Evolutionary conservation across 495 filamentous ascomycete genomes (phyloP).

Genomic region (Terfezia boudieri): DNA sequence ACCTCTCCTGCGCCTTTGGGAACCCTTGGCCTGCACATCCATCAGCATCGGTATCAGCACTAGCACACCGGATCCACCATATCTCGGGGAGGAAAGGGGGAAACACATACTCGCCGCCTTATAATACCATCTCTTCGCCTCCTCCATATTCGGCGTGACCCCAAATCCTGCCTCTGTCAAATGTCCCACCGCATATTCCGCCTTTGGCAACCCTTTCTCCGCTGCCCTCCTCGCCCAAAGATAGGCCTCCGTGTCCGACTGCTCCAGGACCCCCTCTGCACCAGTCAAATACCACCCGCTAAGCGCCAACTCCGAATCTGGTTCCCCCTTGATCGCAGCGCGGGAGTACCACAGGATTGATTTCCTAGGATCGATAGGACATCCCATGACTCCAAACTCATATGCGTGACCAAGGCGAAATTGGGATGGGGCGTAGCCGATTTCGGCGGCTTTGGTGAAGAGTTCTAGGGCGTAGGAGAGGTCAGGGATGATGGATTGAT

Average conservation of each 20-base stretch:
- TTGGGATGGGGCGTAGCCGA: constrained; percentile 90
- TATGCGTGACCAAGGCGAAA: constrained; percentile 70
- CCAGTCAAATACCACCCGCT: constrained; percentile 95
- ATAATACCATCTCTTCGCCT: constrained; percentile 97
- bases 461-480: constrained; percentile 53
- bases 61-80: not conserved
- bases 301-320: constrained; percentile 78
- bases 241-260: constrained; percentile 90
- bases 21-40: constrained; percentile 58
- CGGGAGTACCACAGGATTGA: constrained; percentile 85
- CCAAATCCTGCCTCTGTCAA: constrained; percentile 93
- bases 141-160: constrained; percentile 62
- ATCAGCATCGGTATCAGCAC: not conserved
- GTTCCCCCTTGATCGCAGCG: constrained; percentile 82
- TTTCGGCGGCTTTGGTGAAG: constrained; percentile 67
- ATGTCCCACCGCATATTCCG: constrained; percentile 94
- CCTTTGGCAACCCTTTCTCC: constrained; percentile 61
- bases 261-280: constrained; percentile 62
- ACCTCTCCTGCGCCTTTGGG: constrained; percentile 69
- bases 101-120: constrained; percentile 53
- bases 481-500: constrained; percentile 47
- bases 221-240: constrained; percentile 93
- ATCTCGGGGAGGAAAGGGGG: no score
- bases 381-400: constrained; percentile 73
- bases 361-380: constrained; percentile 54